Base-by-base conservation (phyloP, 129 eudicot species). In the Deinandra increscens region DNA sequence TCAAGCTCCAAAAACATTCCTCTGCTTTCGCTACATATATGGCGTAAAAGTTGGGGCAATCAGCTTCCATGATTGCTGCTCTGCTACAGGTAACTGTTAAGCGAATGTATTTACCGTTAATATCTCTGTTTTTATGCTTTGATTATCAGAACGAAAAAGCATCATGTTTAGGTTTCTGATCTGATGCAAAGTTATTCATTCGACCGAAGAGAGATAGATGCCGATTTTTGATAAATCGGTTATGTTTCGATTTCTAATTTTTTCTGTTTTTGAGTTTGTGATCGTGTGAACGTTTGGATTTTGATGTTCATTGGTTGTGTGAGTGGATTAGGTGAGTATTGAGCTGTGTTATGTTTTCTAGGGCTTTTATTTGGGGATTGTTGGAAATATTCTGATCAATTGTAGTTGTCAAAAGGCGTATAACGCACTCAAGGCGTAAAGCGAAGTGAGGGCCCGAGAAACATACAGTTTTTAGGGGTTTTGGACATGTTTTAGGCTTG, bases 41-140 rank as follows among this genome's bases (percentile, higher is more conserved):
- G 61, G 22, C 75, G 49, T 60, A 39, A 38, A 60, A 23, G 29
- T 37, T 18, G 9, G 45, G 20, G n/a, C 54, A 59, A n/a, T n/a
- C n/a, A 75, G 33, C 80, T 33, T 43, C 42, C 69, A 75, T 68
- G 80, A 63, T 73, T 17, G 74, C 63, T 19, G 20, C 63, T 75
- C 42, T 45, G 26, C 12, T 8, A 9, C 44, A 59, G 80, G 80
- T 75, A 67, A 60, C 34, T 60, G 3, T 45, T 18, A 58, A n/a
- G 2, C 20, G 20, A 55, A 55, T 34, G n/a, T 7, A 20, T 22
- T 67, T 33, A 11, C 20, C 5, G 34, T 45, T 43, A n/a, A 14
- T 18, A 18, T 44, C n/a, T n/a, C 26, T n/a, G 12, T 14, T 45
- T 37, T 64, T 31, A 36, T 53, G 15, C 56, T 67, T 58, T 48